These are phyloP conservation scores for Leucogyrophana mollusca DNA, from an alignment of 768 basidiomycete genomes.

Conservation along the genomic window DNA sequence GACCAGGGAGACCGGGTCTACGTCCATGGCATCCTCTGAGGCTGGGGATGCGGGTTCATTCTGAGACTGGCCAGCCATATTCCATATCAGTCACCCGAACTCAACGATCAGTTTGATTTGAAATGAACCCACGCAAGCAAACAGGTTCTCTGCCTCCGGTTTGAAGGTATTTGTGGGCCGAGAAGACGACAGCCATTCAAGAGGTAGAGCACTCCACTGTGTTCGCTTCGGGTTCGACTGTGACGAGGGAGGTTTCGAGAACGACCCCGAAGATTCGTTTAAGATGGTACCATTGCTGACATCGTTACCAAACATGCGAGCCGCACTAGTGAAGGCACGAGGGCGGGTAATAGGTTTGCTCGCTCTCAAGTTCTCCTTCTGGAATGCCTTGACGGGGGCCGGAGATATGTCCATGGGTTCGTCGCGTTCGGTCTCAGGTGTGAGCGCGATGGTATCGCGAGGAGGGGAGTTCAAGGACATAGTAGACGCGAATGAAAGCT, in stretches of 20 bases:
- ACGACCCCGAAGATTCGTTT: slow-evolving; percentile 31
- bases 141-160: slow-evolving; percentile 24
- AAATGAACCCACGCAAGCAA: slow-evolving; percentile 24
- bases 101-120: slow-evolving; percentile 3
- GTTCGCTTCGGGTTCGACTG: slow-evolving; percentile 49
- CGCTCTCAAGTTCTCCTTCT: slow-evolving; percentile 27
- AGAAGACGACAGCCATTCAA: slow-evolving; percentile 51
- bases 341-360: slow-evolving; percentile 44
- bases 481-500: slow-evolving; percentile 79
- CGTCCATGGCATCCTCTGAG: slow-evolving; percentile 74
- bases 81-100: slow-evolving; percentile 14
- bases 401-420: slow-evolving; percentile 87
- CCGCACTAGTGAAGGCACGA: slow-evolving; percentile 63
- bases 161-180: slow-evolving; percentile 20
- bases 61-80: slow-evolving; percentile 24
- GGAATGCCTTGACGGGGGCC: slow-evolving; percentile 37
- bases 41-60: slow-evolving; percentile 42
- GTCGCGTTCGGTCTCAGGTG: slow-evolving; percentile 47
- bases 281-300: slow-evolving; percentile 54
- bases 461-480: slow-evolving; percentile 79
- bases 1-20: slow-evolving; percentile 56
- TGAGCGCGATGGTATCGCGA: slow-evolving; percentile 41
- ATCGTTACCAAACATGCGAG: slow-evolving; percentile 72
- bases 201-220: slow-evolving; percentile 63
- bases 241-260: slow-evolving; percentile 19